Conservation (phyloP, 805 yeast genomes). For the Yarrowia sp. region DNA sequence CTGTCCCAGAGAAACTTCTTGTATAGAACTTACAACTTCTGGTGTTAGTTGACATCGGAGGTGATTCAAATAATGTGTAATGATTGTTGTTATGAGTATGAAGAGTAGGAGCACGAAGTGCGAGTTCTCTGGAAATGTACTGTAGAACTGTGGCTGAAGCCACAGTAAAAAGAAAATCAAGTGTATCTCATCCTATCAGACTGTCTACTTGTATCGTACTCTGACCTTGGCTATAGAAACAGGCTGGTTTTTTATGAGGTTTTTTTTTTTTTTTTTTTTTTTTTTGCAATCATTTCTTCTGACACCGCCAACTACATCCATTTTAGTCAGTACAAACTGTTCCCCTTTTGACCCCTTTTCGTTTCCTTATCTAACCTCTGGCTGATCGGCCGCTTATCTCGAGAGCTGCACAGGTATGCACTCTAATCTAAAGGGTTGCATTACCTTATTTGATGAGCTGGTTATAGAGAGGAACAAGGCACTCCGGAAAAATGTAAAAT, state of each 20-base stretch:
- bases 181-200: no score
- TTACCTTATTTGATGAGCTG: neutral
- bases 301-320: no score
- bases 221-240: no score
- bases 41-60: slow-evolving; percentile 48
- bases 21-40: slow-evolving; percentile 44
- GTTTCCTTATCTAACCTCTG: neutral
- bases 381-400: neutral
- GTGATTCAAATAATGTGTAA: slow-evolving; percentile 3
- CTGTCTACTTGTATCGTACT: no score
- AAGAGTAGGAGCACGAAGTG: no score
- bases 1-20: slow-evolving; percentile 48
- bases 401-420: neutral
- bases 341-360: neutral
- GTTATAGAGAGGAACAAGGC: neutral
- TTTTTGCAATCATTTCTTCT: no score
- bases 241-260: neutral
- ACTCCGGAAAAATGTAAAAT: neutral
- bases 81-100: neutral
- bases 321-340: neutral
- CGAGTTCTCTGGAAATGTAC: no score
- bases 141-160: no score
- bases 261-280: neutral
- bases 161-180: no score
- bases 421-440: neutral